A percentile compares a stretch with the other conserved stretches of the same genome.
Evolutionary conservation across 1,284 basidiomycete species (phyloP).

Genomic region (Pseudozyma thailandica): DNA sequence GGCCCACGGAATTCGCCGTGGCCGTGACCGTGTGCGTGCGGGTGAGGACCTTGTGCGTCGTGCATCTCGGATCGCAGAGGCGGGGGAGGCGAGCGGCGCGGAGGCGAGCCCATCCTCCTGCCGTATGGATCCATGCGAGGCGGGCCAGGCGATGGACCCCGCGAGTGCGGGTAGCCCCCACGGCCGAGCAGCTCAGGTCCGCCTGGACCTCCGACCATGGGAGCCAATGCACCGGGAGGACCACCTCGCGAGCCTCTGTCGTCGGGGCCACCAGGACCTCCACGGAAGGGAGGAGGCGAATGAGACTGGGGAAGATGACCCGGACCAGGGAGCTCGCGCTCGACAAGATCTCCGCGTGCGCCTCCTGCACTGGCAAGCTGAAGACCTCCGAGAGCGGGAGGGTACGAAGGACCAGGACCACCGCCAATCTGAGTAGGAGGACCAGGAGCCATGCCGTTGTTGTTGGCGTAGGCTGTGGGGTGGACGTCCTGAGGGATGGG

Average conservation of each 20-base stretch:
- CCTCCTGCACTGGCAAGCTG: constrained; percentile 45
- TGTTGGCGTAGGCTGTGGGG: constrained; percentile 80
- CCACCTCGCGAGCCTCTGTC: constrained; percentile 49
- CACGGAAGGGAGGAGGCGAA: constrained; percentile 55
- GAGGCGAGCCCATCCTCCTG: constrained; percentile 42
- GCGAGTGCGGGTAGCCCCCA: constrained; percentile 42
- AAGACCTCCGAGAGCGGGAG: constrained; percentile 39
- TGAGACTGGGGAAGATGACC: constrained; percentile 44
- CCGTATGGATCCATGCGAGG: constrained; percentile 41
- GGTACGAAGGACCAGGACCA: constrained; percentile 35
- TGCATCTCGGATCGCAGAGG: constrained; percentile 33
- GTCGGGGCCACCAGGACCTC: constrained; percentile 38
- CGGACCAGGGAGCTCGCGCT: constrained; percentile 55
- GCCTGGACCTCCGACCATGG: constrained; percentile 35
- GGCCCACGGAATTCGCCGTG: constrained; percentile 40
- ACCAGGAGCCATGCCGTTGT: constrained; percentile 51
- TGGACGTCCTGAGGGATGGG: constrained; percentile 94
- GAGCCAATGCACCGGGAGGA: constrained; percentile 38
- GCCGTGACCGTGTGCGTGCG: constrained; percentile 21
- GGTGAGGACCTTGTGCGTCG: constrained; percentile 22
- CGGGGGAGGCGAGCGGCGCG: constrained; percentile 42
- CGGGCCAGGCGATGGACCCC: constrained; percentile 45
- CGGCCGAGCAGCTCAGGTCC: constrained; percentile 25
- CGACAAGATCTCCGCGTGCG: constrained; percentile 27
- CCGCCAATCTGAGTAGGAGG: constrained; percentile 58